Evolutionary conservation across 805 yeast species (phyloP).

Genomic region (Barnettozyma sucrosica): DNA sequence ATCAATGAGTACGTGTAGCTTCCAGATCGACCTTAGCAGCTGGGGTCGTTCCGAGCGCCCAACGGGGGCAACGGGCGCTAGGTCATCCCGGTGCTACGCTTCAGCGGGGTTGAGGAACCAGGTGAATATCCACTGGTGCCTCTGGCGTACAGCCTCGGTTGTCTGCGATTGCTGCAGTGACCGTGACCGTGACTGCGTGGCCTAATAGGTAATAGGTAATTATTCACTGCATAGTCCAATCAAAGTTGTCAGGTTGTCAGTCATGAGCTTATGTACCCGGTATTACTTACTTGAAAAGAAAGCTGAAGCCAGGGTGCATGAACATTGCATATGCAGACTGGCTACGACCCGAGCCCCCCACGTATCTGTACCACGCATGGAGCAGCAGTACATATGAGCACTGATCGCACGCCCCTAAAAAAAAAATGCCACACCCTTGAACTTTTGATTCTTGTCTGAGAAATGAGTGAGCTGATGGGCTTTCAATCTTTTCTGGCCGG

Average conservation of each 20-base stretch:
- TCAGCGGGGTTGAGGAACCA: background rate
- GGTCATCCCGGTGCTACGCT: background rate
- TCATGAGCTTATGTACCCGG: no score
- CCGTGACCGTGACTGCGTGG: background rate
- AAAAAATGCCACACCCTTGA: background rate
- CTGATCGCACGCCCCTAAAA: background rate
- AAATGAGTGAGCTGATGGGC: background rate
- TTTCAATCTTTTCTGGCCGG: background rate
- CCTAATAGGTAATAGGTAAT: background rate
- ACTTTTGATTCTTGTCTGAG: background rate
- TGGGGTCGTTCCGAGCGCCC: background rate
- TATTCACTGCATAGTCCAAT: background rate
- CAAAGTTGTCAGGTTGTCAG: background rate
- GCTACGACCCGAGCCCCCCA: background rate
- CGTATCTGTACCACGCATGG: background rate
- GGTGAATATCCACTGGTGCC: background rate
- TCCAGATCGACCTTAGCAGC: background rate
- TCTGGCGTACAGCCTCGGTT: background rate
- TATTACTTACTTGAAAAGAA: background rate
- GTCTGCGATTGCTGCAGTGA: background rate
- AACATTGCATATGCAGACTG: background rate
- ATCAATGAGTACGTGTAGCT: background rate
- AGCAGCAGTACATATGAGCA: background rate
- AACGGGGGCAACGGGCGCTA: background rate
- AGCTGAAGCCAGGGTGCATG: background rate